These are phyloP conservation scores for Carex parvula DNA, from an alignment of 176 grass and related monocot genomes.

Conservation along the genomic window DNA sequence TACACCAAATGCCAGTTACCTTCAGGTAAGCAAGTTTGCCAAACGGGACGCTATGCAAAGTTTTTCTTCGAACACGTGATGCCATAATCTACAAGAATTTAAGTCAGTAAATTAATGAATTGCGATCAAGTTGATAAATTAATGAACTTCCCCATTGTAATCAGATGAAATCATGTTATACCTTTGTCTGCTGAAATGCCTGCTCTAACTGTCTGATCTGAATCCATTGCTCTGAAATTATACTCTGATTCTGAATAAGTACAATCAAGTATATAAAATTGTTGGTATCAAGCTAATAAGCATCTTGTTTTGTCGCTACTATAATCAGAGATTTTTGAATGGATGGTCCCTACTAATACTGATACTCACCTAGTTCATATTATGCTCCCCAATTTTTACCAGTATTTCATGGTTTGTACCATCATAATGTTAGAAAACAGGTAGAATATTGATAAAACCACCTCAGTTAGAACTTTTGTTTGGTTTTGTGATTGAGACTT, in stretches of 20 bases:
- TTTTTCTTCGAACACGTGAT: conserved; percentile 54
- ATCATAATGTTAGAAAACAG: background rate
- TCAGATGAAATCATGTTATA: conserved; percentile 35
- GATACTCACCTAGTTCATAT: background rate
- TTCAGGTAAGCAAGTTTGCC: background rate
- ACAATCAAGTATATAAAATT: background rate
- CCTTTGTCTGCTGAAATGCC: conserved; percentile 84
- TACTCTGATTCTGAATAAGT: conserved; percentile 66
- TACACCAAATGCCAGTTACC: conserved; percentile 26
- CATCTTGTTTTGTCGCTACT: too few relatives aligned
- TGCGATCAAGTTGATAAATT: background rate
- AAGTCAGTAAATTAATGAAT: conserved; percentile 22
- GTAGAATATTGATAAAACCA: background rate
- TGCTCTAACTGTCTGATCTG: conserved; percentile 87
- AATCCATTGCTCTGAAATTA: conserved; percentile 90
- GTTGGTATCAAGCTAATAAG: background rate
- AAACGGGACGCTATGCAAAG: background rate
- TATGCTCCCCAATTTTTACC: background rate
- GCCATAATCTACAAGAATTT: conserved; percentile 65
- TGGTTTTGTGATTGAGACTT: background rate
- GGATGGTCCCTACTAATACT: background rate
- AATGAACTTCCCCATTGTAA: conserved; percentile 1
- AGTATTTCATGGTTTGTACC: background rate
- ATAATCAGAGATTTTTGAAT: background rate
- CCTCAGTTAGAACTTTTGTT: background rate